phyloP scores from a whole-genome alignment of 2,329 filamentous ascomycete species.

The Colletotrichum lupini region DNA sequence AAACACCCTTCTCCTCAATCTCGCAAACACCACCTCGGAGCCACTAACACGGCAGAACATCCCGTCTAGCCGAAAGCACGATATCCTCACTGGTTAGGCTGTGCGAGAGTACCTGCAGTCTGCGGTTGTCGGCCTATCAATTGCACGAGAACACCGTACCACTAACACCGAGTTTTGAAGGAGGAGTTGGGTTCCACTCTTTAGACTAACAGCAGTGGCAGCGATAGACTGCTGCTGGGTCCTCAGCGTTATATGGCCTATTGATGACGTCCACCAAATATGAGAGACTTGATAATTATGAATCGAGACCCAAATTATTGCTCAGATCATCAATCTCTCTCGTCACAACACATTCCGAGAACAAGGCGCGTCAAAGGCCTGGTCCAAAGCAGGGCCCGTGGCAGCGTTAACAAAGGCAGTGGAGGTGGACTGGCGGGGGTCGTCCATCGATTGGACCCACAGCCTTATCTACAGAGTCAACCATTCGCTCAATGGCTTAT shows the following conservation, averaged over 20 bases:
- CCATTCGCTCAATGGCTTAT: slow-evolving; percentile 41
- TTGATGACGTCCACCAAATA: not conserved
- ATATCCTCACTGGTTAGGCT: slow-evolving; percentile 4
- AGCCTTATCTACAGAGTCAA: slow-evolving; percentile 8
- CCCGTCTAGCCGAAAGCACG: slow-evolving; percentile 26
- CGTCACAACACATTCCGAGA: not conserved
- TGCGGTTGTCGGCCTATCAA: slow-evolving; percentile 31
- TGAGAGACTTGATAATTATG: too few species aligned
- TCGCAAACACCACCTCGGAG: slow-evolving; percentile 8
- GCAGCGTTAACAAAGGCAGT: not conserved
- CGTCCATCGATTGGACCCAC: not conserved
- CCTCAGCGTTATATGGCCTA: too few species aligned
- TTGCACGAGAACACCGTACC: slow-evolving; percentile 22
- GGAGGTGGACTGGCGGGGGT: slow-evolving; percentile 11
- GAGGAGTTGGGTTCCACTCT: slow-evolving; percentile 2
- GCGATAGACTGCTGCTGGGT: not conserved
- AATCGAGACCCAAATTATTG: too few species aligned
- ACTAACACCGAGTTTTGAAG: slow-evolving; percentile 9
- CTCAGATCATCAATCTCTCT: too few species aligned
- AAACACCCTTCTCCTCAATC: not conserved
- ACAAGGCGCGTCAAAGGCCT: not conserved
- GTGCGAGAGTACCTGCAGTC: not conserved
- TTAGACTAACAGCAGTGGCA: not conserved
- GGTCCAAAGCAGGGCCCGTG: not conserved
- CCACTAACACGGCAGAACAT: slow-evolving; percentile 11